These are phyloP conservation scores for Candida schatavii DNA, from an alignment of 805 yeast species.

Conservation along the genomic window DNA sequence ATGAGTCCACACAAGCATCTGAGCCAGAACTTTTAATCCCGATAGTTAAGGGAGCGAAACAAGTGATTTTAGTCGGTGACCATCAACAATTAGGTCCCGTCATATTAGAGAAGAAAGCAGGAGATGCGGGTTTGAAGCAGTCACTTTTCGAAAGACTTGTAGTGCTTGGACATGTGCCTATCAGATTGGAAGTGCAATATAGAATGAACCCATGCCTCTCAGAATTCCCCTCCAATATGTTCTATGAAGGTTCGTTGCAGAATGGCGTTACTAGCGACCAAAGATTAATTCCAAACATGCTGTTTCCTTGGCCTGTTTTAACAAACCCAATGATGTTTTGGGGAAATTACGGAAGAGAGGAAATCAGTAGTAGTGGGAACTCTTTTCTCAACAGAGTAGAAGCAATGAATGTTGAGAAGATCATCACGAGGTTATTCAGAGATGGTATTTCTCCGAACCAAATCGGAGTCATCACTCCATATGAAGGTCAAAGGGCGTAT, in stretches of 20 bases:
- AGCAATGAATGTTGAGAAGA: constrained; percentile 82
- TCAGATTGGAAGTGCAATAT: constrained; percentile 86
- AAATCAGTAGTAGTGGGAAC: constrained; percentile 76
- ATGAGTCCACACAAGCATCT: constrained; percentile 91
- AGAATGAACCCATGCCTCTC: constrained; percentile 90
- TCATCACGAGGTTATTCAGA: constrained; percentile 66
- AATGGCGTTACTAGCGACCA: constrained; percentile 85
- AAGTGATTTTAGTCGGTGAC: constrained; percentile 88
- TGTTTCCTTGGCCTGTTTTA: constrained; percentile 89
- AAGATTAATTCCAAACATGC: constrained; percentile 49
- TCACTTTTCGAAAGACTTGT: constrained; percentile 86
- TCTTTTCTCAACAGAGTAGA: constrained; percentile 83
- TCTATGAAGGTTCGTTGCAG: constrained; percentile 88
- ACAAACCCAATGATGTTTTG: constrained; percentile 94
- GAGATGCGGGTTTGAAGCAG: constrained; percentile 81
- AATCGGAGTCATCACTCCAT: constrained; percentile 92
- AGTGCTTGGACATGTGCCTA: constrained; percentile 77
- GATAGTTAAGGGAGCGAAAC: constrained; percentile 83
- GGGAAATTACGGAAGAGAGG: constrained; percentile 88
- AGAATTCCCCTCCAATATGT: constrained; percentile 87
- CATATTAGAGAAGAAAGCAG: constrained; percentile 74
- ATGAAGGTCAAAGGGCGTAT: constrained; percentile 89
- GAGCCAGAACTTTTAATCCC: constrained; percentile 93
- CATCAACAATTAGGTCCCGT: constrained; percentile 96
- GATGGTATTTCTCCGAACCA: constrained; percentile 78